Evolutionary conservation across 108 stramenopile species (phyloP).

Genomic region (Aurantiochytrium sp.): DNA sequence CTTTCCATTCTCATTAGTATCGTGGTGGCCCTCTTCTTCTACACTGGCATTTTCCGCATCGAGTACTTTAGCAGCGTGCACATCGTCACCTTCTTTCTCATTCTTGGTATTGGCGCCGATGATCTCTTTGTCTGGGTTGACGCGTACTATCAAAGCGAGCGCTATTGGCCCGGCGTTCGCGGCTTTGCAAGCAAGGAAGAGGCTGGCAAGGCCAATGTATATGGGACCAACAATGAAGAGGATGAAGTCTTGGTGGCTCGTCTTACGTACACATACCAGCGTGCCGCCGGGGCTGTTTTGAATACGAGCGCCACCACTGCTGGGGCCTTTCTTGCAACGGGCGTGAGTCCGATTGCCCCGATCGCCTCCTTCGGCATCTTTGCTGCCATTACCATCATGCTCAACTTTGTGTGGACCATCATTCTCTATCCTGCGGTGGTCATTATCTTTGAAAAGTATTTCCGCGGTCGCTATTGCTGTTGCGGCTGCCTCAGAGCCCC

Average conservation of each 20-base stretch:
- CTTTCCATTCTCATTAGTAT: constrained; percentile 18
- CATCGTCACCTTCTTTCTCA: constrained; percentile 25
- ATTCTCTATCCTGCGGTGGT: constrained; percentile 15
- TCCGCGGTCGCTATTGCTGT: background rate
- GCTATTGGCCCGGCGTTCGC: background rate
- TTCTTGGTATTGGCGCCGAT: constrained; percentile 34
- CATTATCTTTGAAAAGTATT: background rate
- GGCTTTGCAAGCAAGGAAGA: background rate
- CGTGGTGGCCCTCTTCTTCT: constrained; percentile 19
- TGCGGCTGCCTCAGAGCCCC: background rate
- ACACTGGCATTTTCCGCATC: constrained; percentile 19
- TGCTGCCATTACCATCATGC: constrained; percentile 25
- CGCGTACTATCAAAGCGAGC: constrained; percentile 3
- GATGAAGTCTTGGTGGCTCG: background rate
- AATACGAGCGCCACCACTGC: constrained; percentile 13
- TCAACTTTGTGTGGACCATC: constrained; percentile 27
- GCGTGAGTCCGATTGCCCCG: constrained; percentile 16
- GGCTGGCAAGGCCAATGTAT: background rate
- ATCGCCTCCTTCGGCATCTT: constrained; percentile 32
- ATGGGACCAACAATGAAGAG: background rate
- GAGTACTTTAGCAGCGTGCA: constrained; percentile 22
- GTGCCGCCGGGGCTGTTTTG: background rate
- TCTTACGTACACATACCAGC: background rate
- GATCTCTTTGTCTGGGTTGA: constrained; percentile 31
- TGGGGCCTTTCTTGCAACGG: constrained; percentile 30